Evolutionary conservation across 306 rosid species (phyloP).

Genomic region (Mucuna pruriens): DNA sequence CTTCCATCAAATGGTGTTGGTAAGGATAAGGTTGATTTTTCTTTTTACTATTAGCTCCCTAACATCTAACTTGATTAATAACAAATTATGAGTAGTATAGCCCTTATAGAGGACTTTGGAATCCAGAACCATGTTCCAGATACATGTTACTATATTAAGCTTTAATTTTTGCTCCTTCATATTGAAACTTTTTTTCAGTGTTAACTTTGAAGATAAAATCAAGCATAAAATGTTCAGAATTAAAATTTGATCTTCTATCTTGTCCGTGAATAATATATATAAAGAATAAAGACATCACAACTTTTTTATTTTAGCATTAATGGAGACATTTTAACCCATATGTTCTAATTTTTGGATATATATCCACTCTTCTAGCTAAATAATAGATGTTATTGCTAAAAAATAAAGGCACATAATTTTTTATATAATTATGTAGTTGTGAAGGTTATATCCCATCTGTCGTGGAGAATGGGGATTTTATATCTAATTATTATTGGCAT

Average conservation of each 20-base stretch:
- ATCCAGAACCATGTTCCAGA: background rate
- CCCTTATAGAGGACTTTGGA: background rate
- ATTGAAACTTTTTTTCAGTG: background rate
- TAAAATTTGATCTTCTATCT: background rate
- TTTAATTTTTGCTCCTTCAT: background rate
- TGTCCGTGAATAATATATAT: background rate
- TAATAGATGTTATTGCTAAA: no score
- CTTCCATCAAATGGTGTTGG: background rate
- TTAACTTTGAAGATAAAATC: background rate
- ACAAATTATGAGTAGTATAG: background rate
- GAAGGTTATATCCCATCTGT: background rate
- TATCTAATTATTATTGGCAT: conserved; percentile 28
- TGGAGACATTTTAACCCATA: background rate
- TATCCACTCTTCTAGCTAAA: background rate
- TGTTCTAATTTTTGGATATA: background rate
- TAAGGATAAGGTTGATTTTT: background rate
- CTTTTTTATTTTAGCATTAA: background rate
- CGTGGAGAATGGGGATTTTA: background rate
- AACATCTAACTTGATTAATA: background rate
- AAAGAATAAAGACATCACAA: background rate
- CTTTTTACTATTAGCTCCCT: background rate
- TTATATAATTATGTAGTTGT: no score
- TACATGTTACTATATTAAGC: background rate
- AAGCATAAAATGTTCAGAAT: background rate
- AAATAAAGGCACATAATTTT: background rate